Base-by-base conservation (phyloP, 129 eudicot genomes). In the Chrysanthemum seticuspe region DNA sequence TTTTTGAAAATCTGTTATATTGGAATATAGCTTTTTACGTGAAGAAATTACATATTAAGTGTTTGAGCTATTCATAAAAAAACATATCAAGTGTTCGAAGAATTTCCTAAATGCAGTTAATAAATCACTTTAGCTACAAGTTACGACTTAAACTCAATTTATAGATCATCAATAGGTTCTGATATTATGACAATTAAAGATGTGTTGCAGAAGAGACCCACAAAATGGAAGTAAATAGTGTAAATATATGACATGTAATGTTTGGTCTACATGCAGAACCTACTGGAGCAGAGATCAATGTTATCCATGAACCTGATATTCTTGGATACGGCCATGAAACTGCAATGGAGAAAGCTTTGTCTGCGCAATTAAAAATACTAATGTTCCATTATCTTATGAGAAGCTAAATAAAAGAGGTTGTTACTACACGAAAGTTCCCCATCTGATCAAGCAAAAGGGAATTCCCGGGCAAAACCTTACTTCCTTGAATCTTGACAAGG, bases 401-500 rank as follows among this genome's bases (percentile, higher is more conserved):
- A 81, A 62, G 57, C 69, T 87, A 10, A 65, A 77, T 73, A 87
- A 71, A 68, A 68, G 79, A 82, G 82, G 90, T 71, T 89, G 97
- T 68, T 93, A 86, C 65, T 93, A 93, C 80, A 93, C 97, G 21
- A 59, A 74, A 82, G 83, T 93, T 66, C 97, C 97, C 45, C 96
- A 83, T 45, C 77, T 93, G 68, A 81, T 93, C 55, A 93, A 93
- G 87, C 83, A 83, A 72, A 90, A 90, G 83, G 97, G 97, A 59
- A 67, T 86, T 59, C 59, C 57, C 1, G 84, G 87, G 21, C 80
- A 80, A 78, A 93, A 90, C 14, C 97, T 93, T 50, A 93, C 97
- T 57, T 84, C 78, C 68, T 74, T 93, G 86, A 93, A 93, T 85
- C 89, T 93, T 67, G 98, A 93, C 82, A 93, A 93, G 97, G 98